Percentiles rank a stretch among this genome's conserved stretches.
Evolutionary conservation across 495 filamentous ascomycete genomes (phyloP).

Genomic region (Thozetella sp.): DNA sequence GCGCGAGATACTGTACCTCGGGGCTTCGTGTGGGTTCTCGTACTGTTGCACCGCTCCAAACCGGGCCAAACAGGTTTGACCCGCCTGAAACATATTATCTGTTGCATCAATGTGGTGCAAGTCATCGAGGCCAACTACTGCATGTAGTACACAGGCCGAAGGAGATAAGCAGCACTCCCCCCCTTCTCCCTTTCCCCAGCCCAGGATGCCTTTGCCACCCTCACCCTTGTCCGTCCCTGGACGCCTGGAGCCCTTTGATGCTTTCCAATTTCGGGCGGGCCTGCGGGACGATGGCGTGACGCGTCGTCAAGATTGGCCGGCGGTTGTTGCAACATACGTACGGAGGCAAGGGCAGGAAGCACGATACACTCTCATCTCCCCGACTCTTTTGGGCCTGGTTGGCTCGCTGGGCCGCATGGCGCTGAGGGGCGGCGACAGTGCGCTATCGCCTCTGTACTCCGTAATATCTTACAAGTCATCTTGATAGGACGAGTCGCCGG

Average conservation of each 20-base stretch:
- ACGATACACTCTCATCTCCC: too few relatives aligned
- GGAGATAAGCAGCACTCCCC: not conserved
- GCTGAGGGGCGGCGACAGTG: not conserved
- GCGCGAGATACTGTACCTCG: too few relatives aligned
- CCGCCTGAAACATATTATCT: conserved; percentile 17
- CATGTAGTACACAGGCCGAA: conserved; percentile 1
- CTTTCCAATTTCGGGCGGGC: too few relatives aligned
- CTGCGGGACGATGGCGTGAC: too few relatives aligned
- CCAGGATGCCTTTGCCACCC: too few relatives aligned
- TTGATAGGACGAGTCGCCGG: not conserved
- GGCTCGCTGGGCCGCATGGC: too few relatives aligned
- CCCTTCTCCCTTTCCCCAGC: not conserved
- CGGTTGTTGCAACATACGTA: too few relatives aligned
- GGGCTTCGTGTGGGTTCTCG: not conserved
- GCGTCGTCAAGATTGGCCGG: not conserved
- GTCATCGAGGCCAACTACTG: not conserved
- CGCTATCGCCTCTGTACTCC: not conserved
- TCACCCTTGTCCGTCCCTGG: not conserved
- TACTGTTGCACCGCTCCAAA: not conserved
- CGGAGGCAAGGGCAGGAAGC: too few relatives aligned
- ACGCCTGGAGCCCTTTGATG: not conserved
- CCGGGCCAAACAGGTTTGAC: not conserved
- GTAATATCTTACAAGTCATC: not conserved
- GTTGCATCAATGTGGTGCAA: conserved; percentile 16
- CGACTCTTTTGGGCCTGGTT: too few relatives aligned